Evolutionary conservation across 805 yeast species (phyloP), one percentile per base, ranked within the genome.

Genomic region (Saturnispora saitoi): DNA sequence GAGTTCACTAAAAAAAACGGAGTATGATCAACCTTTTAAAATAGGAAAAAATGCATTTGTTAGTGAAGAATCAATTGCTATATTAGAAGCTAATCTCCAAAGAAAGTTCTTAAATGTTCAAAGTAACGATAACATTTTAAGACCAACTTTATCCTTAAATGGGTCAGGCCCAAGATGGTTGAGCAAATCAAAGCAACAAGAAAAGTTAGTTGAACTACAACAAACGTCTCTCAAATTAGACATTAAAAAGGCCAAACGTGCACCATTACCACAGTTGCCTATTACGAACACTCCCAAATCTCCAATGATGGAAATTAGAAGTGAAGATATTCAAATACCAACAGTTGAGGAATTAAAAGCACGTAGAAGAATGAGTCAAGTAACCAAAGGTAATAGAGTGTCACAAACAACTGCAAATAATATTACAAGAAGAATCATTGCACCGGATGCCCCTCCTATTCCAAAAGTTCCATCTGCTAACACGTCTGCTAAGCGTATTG

Each of bases 361-460:
- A 10, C 42, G 48, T 20, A 39, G 22, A 32, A 32, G 40, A 19
- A 32, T 30, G 14, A 37, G 40, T 32, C 26, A 32, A n/a, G 14
- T 22, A 5, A 12, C 4, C 8, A 9, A 37, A 34, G 38, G 9
- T 24, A 15, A 22, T 14, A 36, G 17, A 24, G 17, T n/a, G 2
- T 31, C 17, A 12, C 2, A 1, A 1, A 11, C 29, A 34, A 17
- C 15, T 20, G 10, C 11, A 17, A 6, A 19, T 1, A 12, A 43
- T 26, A 41, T 14, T 29, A 6, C 4, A 6, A 24, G 42, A 41
- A 29, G 17, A 32, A 4, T 15, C 4, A 12, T n/a, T 10, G 15
- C 50, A 11, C 49, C 41, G 8, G 53, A 53, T 11, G 59, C 60
- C 1, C 63, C 62, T 4, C 56, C 59, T 3, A 58, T 56, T 0